Conservation (phyloP, 2,329 filamentous ascomycete species). For the Nemania diffusa region DNA sequence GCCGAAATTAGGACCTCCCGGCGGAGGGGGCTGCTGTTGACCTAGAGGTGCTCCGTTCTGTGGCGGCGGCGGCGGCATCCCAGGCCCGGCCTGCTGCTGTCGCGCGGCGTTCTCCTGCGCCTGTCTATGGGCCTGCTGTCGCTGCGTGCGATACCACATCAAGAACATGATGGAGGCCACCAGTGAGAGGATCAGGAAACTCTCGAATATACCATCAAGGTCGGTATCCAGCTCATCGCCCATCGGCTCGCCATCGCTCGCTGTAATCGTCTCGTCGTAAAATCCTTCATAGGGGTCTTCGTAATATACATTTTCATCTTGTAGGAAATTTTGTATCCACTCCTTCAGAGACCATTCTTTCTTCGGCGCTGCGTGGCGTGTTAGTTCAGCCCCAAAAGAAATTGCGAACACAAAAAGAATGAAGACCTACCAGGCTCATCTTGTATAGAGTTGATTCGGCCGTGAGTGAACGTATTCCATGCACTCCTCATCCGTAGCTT, state of each 20-base stretch:
- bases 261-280: conserved; percentile 66
- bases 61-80: conserved; percentile 38
- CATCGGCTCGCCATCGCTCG: conserved; percentile 64
- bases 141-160: conserved; percentile 81
- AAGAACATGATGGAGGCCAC: conserved; percentile 79
- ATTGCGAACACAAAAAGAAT: not conserved
- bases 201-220: conserved; percentile 84
- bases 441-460: conserved; percentile 90
- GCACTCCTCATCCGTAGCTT: conserved; percentile 87
- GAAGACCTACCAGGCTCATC: conserved; percentile 79
- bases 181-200: conserved; percentile 82
- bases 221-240: conserved; percentile 70
- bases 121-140: conserved; percentile 66
- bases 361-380: conserved; percentile 63
- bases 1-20: conserved; percentile 70
- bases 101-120: conserved; percentile 47
- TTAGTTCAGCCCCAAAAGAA: conserved; percentile 44
- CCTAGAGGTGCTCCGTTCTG: conserved; percentile 15
- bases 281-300: conserved; percentile 68
- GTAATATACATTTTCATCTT: conserved; percentile 73
- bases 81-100: conserved; percentile 30
- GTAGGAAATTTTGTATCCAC: conserved; percentile 87
- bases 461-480: conserved; percentile 93
- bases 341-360: conserved; percentile 83
- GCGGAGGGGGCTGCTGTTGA: conserved; percentile 53